Evolutionary conservation across 139 green algal genomes (phyloP).

Genomic region (Astrephomene gubernaculifera): DNA sequence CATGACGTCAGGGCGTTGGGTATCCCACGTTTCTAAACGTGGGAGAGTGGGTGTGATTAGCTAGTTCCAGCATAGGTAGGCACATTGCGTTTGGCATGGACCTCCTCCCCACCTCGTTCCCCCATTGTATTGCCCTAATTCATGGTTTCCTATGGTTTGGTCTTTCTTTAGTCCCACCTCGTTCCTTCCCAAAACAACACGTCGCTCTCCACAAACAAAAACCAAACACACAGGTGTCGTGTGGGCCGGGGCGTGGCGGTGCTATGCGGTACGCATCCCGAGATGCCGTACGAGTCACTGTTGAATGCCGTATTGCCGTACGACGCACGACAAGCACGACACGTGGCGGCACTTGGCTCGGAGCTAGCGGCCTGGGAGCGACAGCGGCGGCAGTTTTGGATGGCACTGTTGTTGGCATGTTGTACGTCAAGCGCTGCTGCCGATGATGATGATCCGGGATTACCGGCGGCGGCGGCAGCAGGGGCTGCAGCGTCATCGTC

Average conservation of each 20-base stretch:
- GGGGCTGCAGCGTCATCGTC: background rate
- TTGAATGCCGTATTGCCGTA: background rate
- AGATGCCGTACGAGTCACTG: slow-evolving; percentile 62
- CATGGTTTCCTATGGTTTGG: background rate
- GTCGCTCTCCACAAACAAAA: no score
- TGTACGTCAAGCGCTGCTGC: no score
- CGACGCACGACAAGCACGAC: background rate
- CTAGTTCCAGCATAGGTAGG: background rate
- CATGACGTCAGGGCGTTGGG: background rate
- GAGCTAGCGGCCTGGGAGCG: slow-evolving; percentile 14
- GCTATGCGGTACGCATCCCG: slow-evolving; percentile 74
- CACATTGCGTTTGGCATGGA: background rate
- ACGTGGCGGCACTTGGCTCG: slow-evolving; percentile 24
- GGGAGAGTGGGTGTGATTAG: background rate
- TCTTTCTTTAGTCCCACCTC: no score
- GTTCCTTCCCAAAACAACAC: no score
- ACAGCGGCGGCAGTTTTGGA: slow-evolving; percentile 45
- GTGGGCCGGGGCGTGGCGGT: slow-evolving; percentile 64
- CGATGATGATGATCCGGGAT: background rate
- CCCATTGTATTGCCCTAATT: no score
- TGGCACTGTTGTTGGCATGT: slow-evolving; percentile 51
- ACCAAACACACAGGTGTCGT: slow-evolving; percentile 25
- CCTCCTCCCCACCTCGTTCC: background rate
- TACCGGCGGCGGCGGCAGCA: background rate
- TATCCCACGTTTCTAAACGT: background rate